Conservation (phyloP, 139 green algal species). For the Bryopsis sp. region DNA sequence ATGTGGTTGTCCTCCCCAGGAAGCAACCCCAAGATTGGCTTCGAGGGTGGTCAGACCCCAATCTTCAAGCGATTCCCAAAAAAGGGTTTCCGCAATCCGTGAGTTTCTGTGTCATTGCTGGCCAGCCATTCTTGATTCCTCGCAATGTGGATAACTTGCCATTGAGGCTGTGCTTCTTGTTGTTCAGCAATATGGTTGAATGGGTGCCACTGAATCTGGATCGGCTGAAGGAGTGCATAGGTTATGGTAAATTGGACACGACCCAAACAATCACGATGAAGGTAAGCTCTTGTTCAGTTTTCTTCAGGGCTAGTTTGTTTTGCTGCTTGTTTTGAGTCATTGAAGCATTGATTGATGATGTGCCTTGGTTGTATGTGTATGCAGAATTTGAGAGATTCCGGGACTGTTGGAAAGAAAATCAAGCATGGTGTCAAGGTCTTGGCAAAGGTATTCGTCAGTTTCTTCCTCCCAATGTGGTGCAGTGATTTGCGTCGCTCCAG, state of each 20-base stretch:
- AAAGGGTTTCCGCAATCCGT: slow-evolving; percentile 15
- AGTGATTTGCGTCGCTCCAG: no score
- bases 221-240: not conserved
- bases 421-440: slow-evolving; percentile 7
- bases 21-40: no score
- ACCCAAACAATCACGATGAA: slow-evolving; percentile 12
- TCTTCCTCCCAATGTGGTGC: not conserved
- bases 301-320: no score
- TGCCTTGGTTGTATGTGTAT: no score
- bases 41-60: slow-evolving; percentile 8
- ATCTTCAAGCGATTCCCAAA: not conserved
- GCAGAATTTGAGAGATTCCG: slow-evolving; percentile 14
- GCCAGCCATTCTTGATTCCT: no score
- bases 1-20: not conserved
- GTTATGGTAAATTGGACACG: not conserved
- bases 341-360: no score
- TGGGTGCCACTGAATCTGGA: slow-evolving; percentile 10
- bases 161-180: no score
- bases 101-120: no score
- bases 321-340: no score
- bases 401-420: slow-evolving; percentile 8
- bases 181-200: not conserved
- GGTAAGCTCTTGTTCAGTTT: no score
- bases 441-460: not conserved
- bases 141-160: no score